Conservation (phyloP, 2,329 filamentous ascomycete genomes). For the Paecilomyces formosus region DNA sequence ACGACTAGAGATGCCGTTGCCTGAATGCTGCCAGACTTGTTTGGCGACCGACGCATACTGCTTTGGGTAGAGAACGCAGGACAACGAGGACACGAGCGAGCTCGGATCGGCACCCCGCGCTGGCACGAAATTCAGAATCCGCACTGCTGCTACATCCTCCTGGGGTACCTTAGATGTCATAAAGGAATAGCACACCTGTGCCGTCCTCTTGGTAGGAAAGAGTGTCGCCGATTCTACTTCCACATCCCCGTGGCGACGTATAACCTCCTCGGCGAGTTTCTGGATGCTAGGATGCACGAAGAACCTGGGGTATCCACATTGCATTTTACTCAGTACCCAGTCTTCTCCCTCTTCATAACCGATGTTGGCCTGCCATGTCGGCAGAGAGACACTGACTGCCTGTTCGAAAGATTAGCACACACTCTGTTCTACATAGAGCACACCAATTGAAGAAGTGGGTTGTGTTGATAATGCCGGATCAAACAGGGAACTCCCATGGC, state of each 20-base stretch:
- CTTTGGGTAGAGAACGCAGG: constrained; percentile 63
- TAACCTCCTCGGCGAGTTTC: constrained; percentile 62
- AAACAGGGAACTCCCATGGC: neutral
- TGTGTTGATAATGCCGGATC: neutral
- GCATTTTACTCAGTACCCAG: constrained; percentile 80
- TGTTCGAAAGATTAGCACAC: constrained; percentile 28
- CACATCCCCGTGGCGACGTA: constrained; percentile 48
- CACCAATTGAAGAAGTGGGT: neutral
- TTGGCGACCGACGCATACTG: constrained; percentile 69
- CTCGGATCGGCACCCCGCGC: constrained; percentile 58
- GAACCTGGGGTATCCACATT: constrained; percentile 89
- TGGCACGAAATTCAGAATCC: constrained; percentile 47
- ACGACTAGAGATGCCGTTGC: constrained; percentile 85
- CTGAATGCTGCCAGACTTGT: constrained; percentile 94
- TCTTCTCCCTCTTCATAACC: constrained; percentile 88
- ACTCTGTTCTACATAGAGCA: neutral
- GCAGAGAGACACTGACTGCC: constrained; percentile 93
- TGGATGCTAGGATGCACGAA: constrained; percentile 82
- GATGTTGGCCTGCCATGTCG: constrained; percentile 85
- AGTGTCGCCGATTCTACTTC: constrained; percentile 64
- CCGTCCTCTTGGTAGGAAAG: constrained; percentile 65
- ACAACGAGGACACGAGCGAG: constrained; percentile 48
- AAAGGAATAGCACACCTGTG: constrained; percentile 68
- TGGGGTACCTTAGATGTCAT: constrained; percentile 41
- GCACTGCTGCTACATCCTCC: constrained; percentile 41